A percentile compares a stretch with the other conserved stretches of the same genome.
Evolutionary conservation across 176 grass and related monocot genomes (phyloP).

Genomic region (Avena sativa): DNA sequence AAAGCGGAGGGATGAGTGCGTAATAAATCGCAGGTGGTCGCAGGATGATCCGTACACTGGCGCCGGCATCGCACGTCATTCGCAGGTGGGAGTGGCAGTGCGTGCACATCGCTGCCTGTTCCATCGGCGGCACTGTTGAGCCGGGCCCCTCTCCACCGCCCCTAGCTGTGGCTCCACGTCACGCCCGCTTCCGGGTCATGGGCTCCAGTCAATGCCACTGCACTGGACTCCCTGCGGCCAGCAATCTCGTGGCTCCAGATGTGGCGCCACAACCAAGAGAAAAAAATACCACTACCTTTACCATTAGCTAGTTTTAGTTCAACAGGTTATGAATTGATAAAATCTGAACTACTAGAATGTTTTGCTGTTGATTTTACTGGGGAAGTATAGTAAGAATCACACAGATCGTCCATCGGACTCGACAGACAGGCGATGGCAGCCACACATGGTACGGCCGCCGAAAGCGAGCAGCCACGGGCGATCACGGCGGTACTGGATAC

Average conservation of each 20-base stretch:
- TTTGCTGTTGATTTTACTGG: background rate
- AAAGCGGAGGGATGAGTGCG: background rate
- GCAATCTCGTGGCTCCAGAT: background rate
- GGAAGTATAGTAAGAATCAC: background rate
- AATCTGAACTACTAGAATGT: background rate
- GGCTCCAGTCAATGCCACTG: conserved; percentile 22
- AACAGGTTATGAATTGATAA: background rate
- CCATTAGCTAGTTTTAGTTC: too few relatives aligned
- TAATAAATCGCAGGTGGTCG: conserved; percentile 33
- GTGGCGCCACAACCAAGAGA: background rate
- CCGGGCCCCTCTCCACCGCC: conserved; percentile 27
- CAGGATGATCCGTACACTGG: conserved; percentile 13
- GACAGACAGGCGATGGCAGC: background rate
- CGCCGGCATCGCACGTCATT: conserved; percentile 37
- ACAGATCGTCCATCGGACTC: background rate
- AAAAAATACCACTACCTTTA: background rate
- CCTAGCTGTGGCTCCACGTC: conserved; percentile 45
- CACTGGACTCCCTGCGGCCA: background rate
- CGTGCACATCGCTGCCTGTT: background rate
- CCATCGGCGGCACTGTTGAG: background rate
- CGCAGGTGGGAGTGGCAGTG: background rate
- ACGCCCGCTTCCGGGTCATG: conserved; percentile 38
- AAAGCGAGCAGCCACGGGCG: conserved; percentile 1
- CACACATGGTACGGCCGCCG: background rate
- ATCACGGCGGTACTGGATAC: conserved; percentile 6